Evolutionary conservation across 306 rosid species (phyloP).

Genomic region (Quercus aquifolioides): DNA sequence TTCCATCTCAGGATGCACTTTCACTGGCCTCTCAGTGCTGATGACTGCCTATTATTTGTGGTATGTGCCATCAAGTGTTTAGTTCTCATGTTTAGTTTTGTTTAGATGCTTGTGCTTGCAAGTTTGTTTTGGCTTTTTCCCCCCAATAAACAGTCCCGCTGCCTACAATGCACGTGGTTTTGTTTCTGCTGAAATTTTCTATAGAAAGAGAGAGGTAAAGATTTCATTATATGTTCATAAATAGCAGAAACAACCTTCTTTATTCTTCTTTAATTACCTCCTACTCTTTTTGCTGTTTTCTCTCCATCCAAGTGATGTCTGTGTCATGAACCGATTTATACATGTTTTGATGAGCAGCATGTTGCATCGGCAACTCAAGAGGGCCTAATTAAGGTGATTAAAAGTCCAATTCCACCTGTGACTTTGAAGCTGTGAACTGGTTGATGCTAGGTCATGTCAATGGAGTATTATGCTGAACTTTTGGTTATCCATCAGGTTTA

Average conservation of each 20-base stretch:
- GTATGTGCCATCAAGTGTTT: constrained; percentile 40
- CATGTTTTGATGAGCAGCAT: constrained; percentile 31
- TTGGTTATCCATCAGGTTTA: not conserved
- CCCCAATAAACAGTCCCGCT: constrained; percentile 52
- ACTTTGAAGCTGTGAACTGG: constrained; percentile 60
- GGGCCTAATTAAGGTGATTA: constrained; percentile 54
- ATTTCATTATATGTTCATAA: not conserved
- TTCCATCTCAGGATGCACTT: constrained; percentile 75
- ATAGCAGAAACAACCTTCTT: not conserved
- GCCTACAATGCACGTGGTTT: constrained; percentile 66
- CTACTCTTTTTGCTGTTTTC: not conserved
- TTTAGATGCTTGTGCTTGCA: constrained; percentile 22
- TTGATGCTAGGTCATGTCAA: not conserved
- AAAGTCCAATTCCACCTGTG: constrained; percentile 19
- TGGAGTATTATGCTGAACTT: not conserved
- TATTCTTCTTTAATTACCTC: not conserved
- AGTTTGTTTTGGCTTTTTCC: not conserved
- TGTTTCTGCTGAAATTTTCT: constrained; percentile 74
- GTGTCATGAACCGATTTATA: constrained; percentile 12
- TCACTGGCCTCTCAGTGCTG: constrained; percentile 82
- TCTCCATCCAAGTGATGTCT: not conserved
- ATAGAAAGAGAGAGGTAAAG: constrained; percentile 80
- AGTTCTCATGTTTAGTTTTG: not conserved
- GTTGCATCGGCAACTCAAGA: constrained; percentile 71
- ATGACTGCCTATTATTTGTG: constrained; percentile 86